These are phyloP conservation scores for Triglochin maritima DNA, from an alignment of 106 monocot species.

Conservation along the genomic window DNA sequence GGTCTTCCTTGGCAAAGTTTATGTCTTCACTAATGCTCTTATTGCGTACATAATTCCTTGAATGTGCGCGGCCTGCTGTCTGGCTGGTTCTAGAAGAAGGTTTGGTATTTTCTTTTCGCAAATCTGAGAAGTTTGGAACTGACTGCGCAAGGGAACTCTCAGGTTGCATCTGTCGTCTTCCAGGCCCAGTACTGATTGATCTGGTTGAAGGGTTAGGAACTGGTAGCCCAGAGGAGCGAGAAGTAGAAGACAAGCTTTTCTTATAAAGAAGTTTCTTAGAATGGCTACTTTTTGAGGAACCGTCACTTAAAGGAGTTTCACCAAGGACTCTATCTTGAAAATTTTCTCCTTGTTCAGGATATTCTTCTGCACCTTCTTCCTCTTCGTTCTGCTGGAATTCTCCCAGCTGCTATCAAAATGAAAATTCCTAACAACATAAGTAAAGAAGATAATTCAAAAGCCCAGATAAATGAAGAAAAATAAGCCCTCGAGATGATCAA, in stretches of 20 bases:
- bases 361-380: conserved; percentile 9
- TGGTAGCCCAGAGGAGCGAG: conserved; percentile 26
- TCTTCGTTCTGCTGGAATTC: background rate
- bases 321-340: conserved; percentile 13
- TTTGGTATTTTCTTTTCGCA: conserved; percentile 66
- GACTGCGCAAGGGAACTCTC: conserved; percentile 68
- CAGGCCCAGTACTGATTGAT: conserved; percentile 30
- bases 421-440: conserved; percentile 12
- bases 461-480: no score
- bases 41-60: conserved; percentile 37
- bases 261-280: conserved; percentile 33
- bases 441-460: conserved; percentile 6
- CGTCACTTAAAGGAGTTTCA: conserved; percentile 41
- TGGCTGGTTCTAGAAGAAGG: conserved; percentile 31
- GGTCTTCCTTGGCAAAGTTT: conserved; percentile 48
- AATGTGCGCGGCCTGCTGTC: conserved; percentile 14
- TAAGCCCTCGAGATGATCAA: no score
- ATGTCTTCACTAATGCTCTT: conserved; percentile 55
- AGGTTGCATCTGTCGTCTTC: conserved; percentile 22
- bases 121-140: conserved; percentile 58
- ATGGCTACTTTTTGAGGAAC: conserved; percentile 40
- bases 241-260: conserved; percentile 32
- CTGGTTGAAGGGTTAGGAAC: conserved; percentile 37
- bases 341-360: background rate
- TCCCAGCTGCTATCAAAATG: conserved; percentile 12